Evolutionary conservation across 176 grass and related monocot genomes (phyloP).

Genomic region (Leersia perrieri): DNA sequence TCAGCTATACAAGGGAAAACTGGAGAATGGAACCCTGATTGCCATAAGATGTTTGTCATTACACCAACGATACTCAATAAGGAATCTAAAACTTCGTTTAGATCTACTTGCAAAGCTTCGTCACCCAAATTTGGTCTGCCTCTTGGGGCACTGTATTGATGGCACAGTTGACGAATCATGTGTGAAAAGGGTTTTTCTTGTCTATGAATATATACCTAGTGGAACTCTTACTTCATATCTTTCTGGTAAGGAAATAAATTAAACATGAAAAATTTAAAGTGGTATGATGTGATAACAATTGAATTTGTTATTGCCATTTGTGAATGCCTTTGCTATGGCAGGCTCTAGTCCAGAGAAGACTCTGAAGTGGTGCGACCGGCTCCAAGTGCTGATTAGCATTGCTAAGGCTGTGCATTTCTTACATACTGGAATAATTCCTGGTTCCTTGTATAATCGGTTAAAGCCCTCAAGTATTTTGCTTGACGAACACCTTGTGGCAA

Average conservation of each 20-base stretch:
- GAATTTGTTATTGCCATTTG: conserved; percentile 16
- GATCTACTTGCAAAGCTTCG: conserved; percentile 94
- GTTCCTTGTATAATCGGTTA: conserved; percentile 85
- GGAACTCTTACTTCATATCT: conserved; percentile 64
- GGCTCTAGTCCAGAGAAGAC: conserved; percentile 64
- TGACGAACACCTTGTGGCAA: conserved; percentile 75
- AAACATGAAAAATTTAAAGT: not conserved
- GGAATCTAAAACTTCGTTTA: conserved; percentile 93
- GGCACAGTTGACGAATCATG: conserved; percentile 57
- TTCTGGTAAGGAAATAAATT: conserved; percentile 55
- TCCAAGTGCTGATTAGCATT: conserved; percentile 74
- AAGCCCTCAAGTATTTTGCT: conserved; percentile 76
- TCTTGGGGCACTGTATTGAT: conserved; percentile 91
- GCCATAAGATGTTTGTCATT: conserved; percentile 89
- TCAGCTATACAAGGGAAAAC: conserved; percentile 91
- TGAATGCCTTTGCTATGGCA: conserved; percentile 35
- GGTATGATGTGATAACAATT: not conserved
- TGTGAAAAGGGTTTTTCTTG: conserved; percentile 86
- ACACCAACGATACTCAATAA: conserved; percentile 80
- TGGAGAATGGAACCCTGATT: conserved; percentile 80
- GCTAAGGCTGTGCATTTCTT: conserved; percentile 96
- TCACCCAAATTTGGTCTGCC: conserved; percentile 85
- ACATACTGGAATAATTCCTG: conserved; percentile 96
- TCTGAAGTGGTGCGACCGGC: conserved; percentile 72
- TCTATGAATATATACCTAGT: conserved; percentile 81